Base-by-base conservation (phyloP, 1,284 basidiomycete genomes). In the Cystobasidium pallidum region DNA sequence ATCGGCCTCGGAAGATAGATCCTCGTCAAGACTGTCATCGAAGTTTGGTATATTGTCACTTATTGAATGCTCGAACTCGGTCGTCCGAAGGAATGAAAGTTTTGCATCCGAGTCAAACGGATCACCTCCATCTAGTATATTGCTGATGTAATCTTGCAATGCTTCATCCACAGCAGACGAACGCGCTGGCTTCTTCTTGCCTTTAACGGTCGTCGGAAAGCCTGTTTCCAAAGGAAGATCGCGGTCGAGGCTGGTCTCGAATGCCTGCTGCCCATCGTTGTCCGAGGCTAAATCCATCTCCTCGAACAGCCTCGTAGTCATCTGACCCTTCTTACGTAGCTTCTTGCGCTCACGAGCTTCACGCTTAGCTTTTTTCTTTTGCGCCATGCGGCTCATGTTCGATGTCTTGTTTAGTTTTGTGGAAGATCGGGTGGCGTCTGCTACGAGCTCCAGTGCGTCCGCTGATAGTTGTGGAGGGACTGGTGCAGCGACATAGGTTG, bases 321-420 rank as follows among this genome's bases (percentile, higher is more conserved):
- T 2, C 10, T 57, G 41, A 32, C 54, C 66, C 26, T 43, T 41
- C 54, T 59, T 57, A 1, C 66, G 32, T 36, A 58, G 3, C 32
- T 68, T 68, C 39, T 68, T 68, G 2, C 66, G 66, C 24, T 68
- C 66, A n/a, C 57, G 34, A 19, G 66, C 66, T 13, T 47, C 66
- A 13, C 57, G 36, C 17, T 34, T 39, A 8, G 28, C 21, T 47
- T 68, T 54, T 28, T 68, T 68, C 54, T 57, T 59, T 26, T 39
- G 39, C 8, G 47, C 66, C 34, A 58, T 58, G n/a, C 49, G 34
- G 24, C 24, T 32, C 10, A 57, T 54, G 15, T 39, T 45, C 1
- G 66, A 28, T 30, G 39, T 32, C 7, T 57, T 45, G 41, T 11
- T 3, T 19, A 51, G 28, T 30, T 19, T 26, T 19, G 32, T 21